Evolutionary conservation across 2,329 filamentous ascomycete genomes (phyloP).

Genomic region (Monosporascus sp.): DNA sequence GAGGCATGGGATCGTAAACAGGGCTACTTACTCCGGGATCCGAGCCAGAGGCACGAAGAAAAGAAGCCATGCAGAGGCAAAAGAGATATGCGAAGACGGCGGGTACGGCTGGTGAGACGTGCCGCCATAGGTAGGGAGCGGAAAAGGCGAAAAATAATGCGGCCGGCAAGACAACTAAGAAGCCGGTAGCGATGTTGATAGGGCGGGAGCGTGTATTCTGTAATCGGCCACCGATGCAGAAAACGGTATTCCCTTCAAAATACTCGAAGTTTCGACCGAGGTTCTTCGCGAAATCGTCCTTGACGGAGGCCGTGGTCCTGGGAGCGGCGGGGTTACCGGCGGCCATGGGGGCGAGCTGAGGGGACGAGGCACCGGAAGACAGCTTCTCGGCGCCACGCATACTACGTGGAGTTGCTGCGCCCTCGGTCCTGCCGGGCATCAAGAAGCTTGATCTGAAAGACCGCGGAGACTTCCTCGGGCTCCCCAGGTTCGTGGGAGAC

Average conservation of each 20-base stretch:
- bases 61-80: constrained; percentile 86
- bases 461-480: constrained; percentile 63
- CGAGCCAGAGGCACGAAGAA: constrained; percentile 83
- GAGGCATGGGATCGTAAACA: not conserved
- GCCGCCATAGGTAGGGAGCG: constrained; percentile 77
- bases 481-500: constrained; percentile 45
- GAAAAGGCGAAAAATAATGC: constrained; percentile 82
- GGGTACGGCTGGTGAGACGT: constrained; percentile 83
- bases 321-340: constrained; percentile 14
- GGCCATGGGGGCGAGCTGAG: constrained; percentile 42
- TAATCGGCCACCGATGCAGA: constrained; percentile 77
- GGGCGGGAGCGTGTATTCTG: constrained; percentile 85
- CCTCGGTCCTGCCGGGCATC: constrained; percentile 52
- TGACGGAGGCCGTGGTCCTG: constrained; percentile 17
- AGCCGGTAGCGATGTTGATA: constrained; percentile 80
- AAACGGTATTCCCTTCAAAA: constrained; percentile 88
- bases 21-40: constrained; percentile 76
- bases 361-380: constrained; percentile 74
- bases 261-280: constrained; percentile 80
- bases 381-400: constrained; percentile 72
- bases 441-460: constrained; percentile 75
- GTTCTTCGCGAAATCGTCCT: constrained; percentile 30
- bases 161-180: constrained; percentile 72
- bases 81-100: constrained; percentile 89
- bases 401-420: constrained; percentile 43